Percentiles rank a stretch among this genome's conserved stretches.
These are phyloP conservation scores for Colletotrichum spaethianum DNA, from an alignment of 2,329 filamentous ascomycete species.

Conservation along the genomic window DNA sequence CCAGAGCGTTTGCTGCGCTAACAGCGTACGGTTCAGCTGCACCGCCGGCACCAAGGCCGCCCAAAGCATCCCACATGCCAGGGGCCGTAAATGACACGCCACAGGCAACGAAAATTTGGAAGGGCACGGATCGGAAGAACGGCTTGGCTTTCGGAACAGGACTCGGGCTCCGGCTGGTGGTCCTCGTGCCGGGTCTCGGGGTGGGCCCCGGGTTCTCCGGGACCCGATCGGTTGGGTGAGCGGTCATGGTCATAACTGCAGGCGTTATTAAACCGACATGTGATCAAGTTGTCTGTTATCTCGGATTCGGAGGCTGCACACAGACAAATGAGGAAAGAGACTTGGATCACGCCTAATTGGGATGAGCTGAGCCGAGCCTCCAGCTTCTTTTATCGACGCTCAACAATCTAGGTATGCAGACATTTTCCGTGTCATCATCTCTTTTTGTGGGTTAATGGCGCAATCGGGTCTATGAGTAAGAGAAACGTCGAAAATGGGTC, in stretches of 20 bases:
- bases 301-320: background rate
- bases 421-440: conserved; percentile 40
- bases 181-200: background rate
- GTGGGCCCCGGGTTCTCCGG: background rate
- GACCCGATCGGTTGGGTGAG: conserved; percentile 1
- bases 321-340: conserved; percentile 5
- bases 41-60: conserved; percentile 27
- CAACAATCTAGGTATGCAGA: conserved; percentile 30
- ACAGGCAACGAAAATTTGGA: conserved; percentile 26
- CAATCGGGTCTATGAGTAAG: conserved; percentile 38
- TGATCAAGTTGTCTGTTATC: background rate
- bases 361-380: background rate
- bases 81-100: conserved; percentile 29
- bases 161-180: background rate
- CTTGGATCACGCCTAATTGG: background rate
- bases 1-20: conserved; percentile 8
- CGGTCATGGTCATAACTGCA: conserved; percentile 3
- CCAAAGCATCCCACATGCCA: conserved; percentile 31
- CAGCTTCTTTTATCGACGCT: background rate
- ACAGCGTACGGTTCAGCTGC: conserved; percentile 22
- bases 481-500: conserved; percentile 13
- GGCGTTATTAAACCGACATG: background rate
- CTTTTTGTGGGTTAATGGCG: conserved; percentile 50
- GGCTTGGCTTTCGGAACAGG: conserved; percentile 2
- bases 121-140: conserved; percentile 27